Conservation (phyloP, 2,329 filamentous ascomycete genomes). For the Taxawa tesnikishii region DNA sequence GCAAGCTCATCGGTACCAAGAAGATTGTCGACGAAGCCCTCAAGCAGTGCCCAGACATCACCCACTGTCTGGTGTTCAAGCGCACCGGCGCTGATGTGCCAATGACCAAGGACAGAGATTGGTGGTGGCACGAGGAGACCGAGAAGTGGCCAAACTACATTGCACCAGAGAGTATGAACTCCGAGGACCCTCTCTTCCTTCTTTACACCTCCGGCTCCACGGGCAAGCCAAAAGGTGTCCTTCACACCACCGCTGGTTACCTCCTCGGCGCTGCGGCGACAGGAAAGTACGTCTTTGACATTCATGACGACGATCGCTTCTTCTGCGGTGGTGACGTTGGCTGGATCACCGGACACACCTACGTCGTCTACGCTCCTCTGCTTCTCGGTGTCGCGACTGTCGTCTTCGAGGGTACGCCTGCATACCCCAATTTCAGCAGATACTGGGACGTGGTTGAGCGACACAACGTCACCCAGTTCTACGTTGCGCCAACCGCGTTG, state of each 20-base stretch:
- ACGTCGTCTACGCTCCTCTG: constrained; percentile 92
- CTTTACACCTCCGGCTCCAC: constrained; percentile 97
- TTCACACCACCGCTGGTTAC: constrained; percentile 95
- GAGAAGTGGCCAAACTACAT: constrained; percentile 94
- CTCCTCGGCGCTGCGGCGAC: constrained; percentile 87
- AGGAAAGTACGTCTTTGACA: constrained; percentile 97
- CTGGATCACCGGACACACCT: constrained; percentile 98
- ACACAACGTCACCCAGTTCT: constrained; percentile 93
- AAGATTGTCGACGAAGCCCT: constrained; percentile 97
- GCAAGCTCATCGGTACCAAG: constrained; percentile 95
- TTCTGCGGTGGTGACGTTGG: constrained; percentile 98
- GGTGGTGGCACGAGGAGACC: constrained; percentile 98
- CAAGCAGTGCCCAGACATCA: constrained; percentile 86
- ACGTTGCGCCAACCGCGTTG: constrained; percentile 90
- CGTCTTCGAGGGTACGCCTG: constrained; percentile 94
- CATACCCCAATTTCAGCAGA: constrained; percentile 92
- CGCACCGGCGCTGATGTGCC: constrained; percentile 88
- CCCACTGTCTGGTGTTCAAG: constrained; percentile 81
- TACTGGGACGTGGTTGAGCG: constrained; percentile 99
- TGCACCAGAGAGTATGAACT: constrained; percentile 75
- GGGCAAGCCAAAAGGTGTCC: constrained; percentile 95
- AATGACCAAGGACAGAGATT: constrained; percentile 77
- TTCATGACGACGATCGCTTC: constrained; percentile 84
- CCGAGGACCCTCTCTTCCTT: constrained; percentile 92
- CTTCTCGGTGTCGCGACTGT: constrained; percentile 88